phyloP scores from a whole-genome alignment of 1,284 basidiomycete genomes.

The Hemileia vastatrix region DNA sequence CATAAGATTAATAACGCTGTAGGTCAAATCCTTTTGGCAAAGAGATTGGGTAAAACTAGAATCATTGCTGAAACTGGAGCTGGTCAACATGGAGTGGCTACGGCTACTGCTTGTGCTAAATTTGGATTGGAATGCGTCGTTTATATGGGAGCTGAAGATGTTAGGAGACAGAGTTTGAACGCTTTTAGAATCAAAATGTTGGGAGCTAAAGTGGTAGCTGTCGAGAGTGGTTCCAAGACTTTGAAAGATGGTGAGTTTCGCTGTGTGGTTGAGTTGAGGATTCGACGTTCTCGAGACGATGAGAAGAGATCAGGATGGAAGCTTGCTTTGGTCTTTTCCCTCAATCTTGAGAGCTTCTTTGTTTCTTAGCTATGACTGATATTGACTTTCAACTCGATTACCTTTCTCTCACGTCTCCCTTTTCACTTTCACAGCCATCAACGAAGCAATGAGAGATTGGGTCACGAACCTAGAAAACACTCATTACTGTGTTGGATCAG shows the following conservation, averaged over 20 bases:
- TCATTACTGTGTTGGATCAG: slow-evolving; percentile 93
- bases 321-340: no score
- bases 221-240: slow-evolving; percentile 82
- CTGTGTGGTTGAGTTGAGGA: background rate
- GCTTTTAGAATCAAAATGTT: slow-evolving; percentile 98
- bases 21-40: slow-evolving; percentile 86
- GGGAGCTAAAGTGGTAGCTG: slow-evolving; percentile 81
- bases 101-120: slow-evolving; percentile 92
- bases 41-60: slow-evolving; percentile 82
- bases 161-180: slow-evolving; percentile 85
- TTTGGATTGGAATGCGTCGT: slow-evolving; percentile 91
- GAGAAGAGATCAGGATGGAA: no score
- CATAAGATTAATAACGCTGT: slow-evolving; percentile 97
- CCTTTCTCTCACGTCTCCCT: no score
- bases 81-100: slow-evolving; percentile 96
- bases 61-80: slow-evolving; percentile 99
- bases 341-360: no score
- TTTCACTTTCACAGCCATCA: background rate
- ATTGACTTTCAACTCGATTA: no score
- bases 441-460: slow-evolving; percentile 96
- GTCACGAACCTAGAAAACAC: slow-evolving; percentile 78
- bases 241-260: slow-evolving; percentile 69
- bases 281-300: background rate
- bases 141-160: slow-evolving; percentile 98
- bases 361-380: no score